Conservation (phyloP, 2,329 filamentous ascomycete genomes). For the Dactylellina haptotyla region DNA sequence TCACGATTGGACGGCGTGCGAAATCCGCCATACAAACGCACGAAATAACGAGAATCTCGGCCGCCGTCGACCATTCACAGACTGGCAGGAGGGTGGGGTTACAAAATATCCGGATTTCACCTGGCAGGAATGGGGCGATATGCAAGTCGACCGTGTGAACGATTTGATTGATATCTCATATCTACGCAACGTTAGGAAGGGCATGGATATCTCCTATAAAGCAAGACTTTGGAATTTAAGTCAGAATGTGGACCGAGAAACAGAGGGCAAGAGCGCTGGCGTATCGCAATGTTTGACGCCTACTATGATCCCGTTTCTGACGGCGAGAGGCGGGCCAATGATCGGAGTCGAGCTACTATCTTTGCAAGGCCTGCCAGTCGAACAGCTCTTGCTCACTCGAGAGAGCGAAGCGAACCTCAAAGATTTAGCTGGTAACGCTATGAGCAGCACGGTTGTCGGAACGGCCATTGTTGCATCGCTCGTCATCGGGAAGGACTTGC, state of each 20-base stretch:
- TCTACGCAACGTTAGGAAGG: slow-evolving; percentile 59
- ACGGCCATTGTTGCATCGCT: slow-evolving; percentile 71
- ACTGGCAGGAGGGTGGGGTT: slow-evolving; percentile 69
- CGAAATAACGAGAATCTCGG: slow-evolving; percentile 68
- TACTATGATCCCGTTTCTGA: slow-evolving; percentile 70
- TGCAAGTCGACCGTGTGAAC: slow-evolving; percentile 69
- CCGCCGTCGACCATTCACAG: slow-evolving; percentile 68
- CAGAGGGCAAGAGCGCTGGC: slow-evolving; percentile 66
- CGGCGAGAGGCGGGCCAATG: slow-evolving; percentile 70
- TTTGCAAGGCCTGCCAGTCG: slow-evolving; percentile 75
- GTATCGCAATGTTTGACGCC: slow-evolving; percentile 76
- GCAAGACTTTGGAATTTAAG: slow-evolving; percentile 71
- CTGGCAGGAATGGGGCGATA: slow-evolving; percentile 63
- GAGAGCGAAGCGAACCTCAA: slow-evolving; percentile 72
- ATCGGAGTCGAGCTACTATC: slow-evolving; percentile 71
- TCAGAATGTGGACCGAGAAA: slow-evolving; percentile 75
- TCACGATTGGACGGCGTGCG: slow-evolving; percentile 69
- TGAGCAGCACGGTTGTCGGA: slow-evolving; percentile 78
- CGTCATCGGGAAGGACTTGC: slow-evolving; percentile 59
- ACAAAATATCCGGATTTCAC: slow-evolving; percentile 68
- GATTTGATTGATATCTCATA: slow-evolving; percentile 74
- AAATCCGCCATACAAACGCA: slow-evolving; percentile 69
- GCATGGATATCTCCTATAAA: slow-evolving; percentile 60
- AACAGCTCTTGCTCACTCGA: slow-evolving; percentile 71
- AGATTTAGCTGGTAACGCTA: slow-evolving; percentile 81